A percentile compares a stretch with the other conserved stretches of the same genome.
These are phyloP conservation scores for Microcyclospora tardicrescens DNA, from an alignment of 2,329 filamentous ascomycete species.

Conservation along the genomic window DNA sequence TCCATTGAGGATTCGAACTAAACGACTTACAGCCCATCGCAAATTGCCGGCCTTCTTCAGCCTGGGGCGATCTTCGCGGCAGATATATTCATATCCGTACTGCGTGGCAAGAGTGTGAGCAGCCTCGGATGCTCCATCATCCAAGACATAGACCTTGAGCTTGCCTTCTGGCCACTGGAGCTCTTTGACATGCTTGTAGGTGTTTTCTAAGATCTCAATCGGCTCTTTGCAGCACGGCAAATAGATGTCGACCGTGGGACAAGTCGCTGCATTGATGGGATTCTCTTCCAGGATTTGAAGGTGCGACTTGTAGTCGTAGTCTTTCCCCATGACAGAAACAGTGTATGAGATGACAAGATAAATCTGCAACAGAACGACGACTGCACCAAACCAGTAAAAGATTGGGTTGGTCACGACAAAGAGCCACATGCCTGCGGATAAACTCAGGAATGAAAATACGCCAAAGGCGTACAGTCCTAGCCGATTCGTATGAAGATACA, in stretches of 20 bases:
- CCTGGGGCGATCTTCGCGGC: slow-evolving; percentile 29
- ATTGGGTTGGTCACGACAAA: slow-evolving; percentile 22
- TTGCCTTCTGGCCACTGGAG: slow-evolving; percentile 27
- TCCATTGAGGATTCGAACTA: too few species aligned
- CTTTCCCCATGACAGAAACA: slow-evolving; percentile 28
- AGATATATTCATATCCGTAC: slow-evolving; percentile 29
- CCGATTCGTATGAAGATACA: slow-evolving; percentile 29
- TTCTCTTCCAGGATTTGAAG: slow-evolving; percentile 19
- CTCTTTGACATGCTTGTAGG: slow-evolving; percentile 22
- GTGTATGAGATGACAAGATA: slow-evolving; percentile 31
- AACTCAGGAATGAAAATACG: slow-evolving; percentile 27
- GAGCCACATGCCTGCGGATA: slow-evolving; percentile 33
- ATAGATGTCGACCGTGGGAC: slow-evolving; percentile 30
- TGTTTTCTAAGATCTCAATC: slow-evolving; percentile 28
- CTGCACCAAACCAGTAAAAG: slow-evolving; percentile 29
- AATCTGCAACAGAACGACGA: slow-evolving; percentile 28
- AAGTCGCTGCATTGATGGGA: slow-evolving; percentile 23
- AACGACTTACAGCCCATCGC: slow-evolving; percentile 21
- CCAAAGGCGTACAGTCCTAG: slow-evolving; percentile 29
- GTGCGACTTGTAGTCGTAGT: slow-evolving; percentile 28
- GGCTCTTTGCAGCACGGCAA: slow-evolving; percentile 32
- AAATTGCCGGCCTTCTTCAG: slow-evolving; percentile 33
- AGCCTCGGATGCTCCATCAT: slow-evolving; percentile 25
- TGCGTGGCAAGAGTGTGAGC: slow-evolving; percentile 21
- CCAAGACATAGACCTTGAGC: slow-evolving; percentile 29